Evolutionary conservation across 2,329 filamentous ascomycete genomes (phyloP).

Genomic region (Cladobotryum protrusum): DNA sequence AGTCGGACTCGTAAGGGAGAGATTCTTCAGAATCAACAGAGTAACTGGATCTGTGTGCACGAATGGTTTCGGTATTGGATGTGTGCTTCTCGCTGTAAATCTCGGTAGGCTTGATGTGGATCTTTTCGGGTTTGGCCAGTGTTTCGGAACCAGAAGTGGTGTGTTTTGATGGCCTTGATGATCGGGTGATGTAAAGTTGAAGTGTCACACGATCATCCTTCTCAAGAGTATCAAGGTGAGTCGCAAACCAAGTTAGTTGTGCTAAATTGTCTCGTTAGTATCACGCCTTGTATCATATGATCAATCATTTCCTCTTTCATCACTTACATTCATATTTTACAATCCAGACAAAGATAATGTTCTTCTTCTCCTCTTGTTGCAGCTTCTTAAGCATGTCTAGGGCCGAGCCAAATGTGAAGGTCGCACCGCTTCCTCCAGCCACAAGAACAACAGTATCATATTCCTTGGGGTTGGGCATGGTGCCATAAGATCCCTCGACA

Average conservation of each 20-base stretch:
- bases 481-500: constrained; percentile 55
- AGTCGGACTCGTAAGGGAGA: constrained; percentile 15
- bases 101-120: constrained; percentile 5
- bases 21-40: constrained; percentile 16
- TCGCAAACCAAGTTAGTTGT: constrained; percentile 31
- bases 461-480: constrained; percentile 43
- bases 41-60: neutral
- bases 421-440: constrained; percentile 55
- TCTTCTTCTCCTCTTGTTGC: constrained; percentile 15
- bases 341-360: constrained; percentile 35
- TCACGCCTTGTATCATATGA: too few species aligned
- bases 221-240: constrained; percentile 28
- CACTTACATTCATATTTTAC: constrained; percentile 32
- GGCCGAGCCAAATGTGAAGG: constrained; percentile 42
- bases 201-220: constrained; percentile 25
- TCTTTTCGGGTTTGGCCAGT: too few species aligned
- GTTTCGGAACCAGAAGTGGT: neutral
- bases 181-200: constrained; percentile 31
- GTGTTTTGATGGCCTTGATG: neutral
- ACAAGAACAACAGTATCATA: constrained; percentile 54
- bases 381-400: constrained; percentile 29
- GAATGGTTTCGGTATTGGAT: neutral
- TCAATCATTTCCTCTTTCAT: neutral
- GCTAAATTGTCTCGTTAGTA: constrained; percentile 17
- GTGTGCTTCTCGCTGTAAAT: constrained; percentile 10